A percentile compares a stretch with the other conserved stretches of the same genome.
Evolutionary conservation across 768 basidiomycete species (phyloP).

Genomic region (Termitomyces sp.): DNA sequence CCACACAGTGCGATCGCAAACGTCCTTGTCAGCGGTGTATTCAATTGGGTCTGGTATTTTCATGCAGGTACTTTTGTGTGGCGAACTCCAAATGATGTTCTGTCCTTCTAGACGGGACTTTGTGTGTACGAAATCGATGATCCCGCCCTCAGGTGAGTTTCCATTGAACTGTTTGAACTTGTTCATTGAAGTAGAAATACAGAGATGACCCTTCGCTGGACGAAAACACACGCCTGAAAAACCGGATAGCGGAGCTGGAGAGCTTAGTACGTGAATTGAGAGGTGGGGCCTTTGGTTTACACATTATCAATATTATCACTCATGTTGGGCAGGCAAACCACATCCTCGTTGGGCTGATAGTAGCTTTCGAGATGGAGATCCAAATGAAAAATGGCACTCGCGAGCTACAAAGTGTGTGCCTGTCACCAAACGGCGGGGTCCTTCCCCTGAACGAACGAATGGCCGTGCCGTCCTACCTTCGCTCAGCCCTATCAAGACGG

Average conservation of each 20-base stretch:
- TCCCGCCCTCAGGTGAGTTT: slow-evolving; percentile 63
- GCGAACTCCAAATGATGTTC: slow-evolving; percentile 1
- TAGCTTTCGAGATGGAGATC: slow-evolving; percentile 74
- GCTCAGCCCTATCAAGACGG: slow-evolving; percentile 64
- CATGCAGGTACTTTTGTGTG: slow-evolving; percentile 5
- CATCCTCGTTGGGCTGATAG: slow-evolving; percentile 84
- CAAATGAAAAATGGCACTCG: slow-evolving; percentile 83
- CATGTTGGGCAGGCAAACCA: slow-evolving; percentile 56
- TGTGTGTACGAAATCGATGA: slow-evolving; percentile 96
- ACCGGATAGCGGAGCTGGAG: slow-evolving; percentile 89
- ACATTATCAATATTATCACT: slow-evolving; percentile 4
- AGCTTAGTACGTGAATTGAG: slow-evolving; percentile 85
- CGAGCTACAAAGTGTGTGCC: slow-evolving; percentile 66
- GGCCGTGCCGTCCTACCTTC: slow-evolving; percentile 37
- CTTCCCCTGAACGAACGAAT: slow-evolving; percentile 30
- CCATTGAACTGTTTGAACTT: background rate
- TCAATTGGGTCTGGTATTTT: slow-evolving; percentile 71
- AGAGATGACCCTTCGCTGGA: slow-evolving; percentile 87
- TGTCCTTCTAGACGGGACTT: slow-evolving; percentile 65
- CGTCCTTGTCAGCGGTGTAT: slow-evolving; percentile 89
- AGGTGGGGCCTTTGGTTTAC: slow-evolving; percentile 33
- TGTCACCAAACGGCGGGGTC: slow-evolving; percentile 33
- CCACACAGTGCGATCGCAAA: slow-evolving; percentile 78
- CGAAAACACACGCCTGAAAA: slow-evolving; percentile 79
- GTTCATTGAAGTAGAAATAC: slow-evolving; percentile 5